These are phyloP conservation scores for Fusarium subglutinans DNA, from an alignment of 2,329 filamentous ascomycete species.

Conservation along the genomic window DNA sequence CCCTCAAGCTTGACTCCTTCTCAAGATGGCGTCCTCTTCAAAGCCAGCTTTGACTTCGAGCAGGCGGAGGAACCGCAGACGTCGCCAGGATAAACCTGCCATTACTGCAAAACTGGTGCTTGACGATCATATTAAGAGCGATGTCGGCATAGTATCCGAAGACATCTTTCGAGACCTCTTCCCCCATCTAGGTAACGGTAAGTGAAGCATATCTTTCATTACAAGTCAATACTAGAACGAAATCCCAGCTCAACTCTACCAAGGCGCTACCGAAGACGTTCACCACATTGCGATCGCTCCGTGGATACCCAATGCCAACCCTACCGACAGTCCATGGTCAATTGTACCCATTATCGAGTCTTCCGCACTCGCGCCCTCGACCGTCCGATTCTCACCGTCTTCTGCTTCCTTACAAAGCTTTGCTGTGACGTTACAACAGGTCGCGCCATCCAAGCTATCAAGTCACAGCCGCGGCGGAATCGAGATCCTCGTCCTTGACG, in stretches of 20 bases:
- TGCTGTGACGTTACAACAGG: slow-evolving; percentile 74
- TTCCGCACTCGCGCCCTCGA: slow-evolving; percentile 75
- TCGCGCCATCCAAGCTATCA: slow-evolving; percentile 79
- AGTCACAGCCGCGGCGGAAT: slow-evolving; percentile 79
- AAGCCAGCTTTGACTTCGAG: slow-evolving; percentile 37
- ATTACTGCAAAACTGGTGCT: slow-evolving; percentile 83
- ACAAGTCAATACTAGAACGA: not conserved
- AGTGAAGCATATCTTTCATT: slow-evolving; percentile 43
- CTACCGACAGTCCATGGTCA: slow-evolving; percentile 79
- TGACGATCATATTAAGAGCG: slow-evolving; percentile 85
- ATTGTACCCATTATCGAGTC: slow-evolving; percentile 79
- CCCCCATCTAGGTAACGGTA: slow-evolving; percentile 66
- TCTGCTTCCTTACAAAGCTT: slow-evolving; percentile 83
- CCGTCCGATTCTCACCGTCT: slow-evolving; percentile 79
- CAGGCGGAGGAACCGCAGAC: slow-evolving; percentile 60
- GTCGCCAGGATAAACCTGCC: slow-evolving; percentile 75
- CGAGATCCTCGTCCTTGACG: slow-evolving; percentile 85
- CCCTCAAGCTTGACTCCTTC: not conserved
- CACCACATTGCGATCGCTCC: slow-evolving; percentile 78
- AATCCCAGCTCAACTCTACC: slow-evolving; percentile 7
- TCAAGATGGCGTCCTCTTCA: slow-evolving; percentile 45
- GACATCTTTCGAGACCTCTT: slow-evolving; percentile 87
- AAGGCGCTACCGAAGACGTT: slow-evolving; percentile 49
- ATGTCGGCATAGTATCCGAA: slow-evolving; percentile 85
- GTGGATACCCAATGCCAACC: slow-evolving; percentile 69